Evolutionary conservation across 2,329 filamentous ascomycete species (phyloP).

Genomic region (Cladophialophora yegresii): DNA sequence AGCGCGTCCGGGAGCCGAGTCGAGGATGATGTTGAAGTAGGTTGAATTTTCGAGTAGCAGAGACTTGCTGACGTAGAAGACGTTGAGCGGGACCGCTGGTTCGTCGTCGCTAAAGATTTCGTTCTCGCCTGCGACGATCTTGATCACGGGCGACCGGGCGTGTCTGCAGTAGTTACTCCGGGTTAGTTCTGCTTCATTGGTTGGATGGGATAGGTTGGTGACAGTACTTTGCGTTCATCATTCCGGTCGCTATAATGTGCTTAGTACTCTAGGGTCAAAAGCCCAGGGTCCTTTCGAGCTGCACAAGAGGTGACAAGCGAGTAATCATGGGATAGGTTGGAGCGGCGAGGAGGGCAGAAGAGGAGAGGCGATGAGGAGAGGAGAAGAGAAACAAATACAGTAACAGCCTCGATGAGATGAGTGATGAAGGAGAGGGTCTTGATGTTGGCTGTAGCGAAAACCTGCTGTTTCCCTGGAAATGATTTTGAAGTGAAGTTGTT

Average conservation of each 20-base stretch:
- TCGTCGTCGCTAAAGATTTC: slow-evolving; percentile 11
- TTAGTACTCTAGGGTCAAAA: neutral
- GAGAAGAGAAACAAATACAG: no score
- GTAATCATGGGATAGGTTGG: neutral
- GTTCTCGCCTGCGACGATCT: slow-evolving; percentile 13
- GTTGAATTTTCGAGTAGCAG: slow-evolving; percentile 18
- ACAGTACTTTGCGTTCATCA: slow-evolving; percentile 3
- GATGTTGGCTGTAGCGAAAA: neutral
- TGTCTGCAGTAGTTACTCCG: slow-evolving; percentile 1
- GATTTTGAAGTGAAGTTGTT: neutral
- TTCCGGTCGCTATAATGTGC: neutral
- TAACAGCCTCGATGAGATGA: no score
- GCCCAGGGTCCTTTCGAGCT: neutral
- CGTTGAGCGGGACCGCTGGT: slow-evolving; percentile 9
- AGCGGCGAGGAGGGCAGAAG: neutral
- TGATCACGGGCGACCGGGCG: slow-evolving; percentile 20
- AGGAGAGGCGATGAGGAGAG: neutral
- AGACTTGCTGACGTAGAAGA: slow-evolving; percentile 23
- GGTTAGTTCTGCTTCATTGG: neutral
- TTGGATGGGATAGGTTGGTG: neutral
- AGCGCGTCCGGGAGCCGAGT: slow-evolving; percentile 8
- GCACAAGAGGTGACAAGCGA: neutral
- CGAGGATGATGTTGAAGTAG: slow-evolving; percentile 21
- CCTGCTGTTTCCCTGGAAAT: neutral
- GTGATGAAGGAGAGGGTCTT: neutral